These are phyloP conservation scores for Gaertneriomyces sp. DNA, from an alignment of 192 early-diverging fungal genomes.

Conservation along the genomic window DNA sequence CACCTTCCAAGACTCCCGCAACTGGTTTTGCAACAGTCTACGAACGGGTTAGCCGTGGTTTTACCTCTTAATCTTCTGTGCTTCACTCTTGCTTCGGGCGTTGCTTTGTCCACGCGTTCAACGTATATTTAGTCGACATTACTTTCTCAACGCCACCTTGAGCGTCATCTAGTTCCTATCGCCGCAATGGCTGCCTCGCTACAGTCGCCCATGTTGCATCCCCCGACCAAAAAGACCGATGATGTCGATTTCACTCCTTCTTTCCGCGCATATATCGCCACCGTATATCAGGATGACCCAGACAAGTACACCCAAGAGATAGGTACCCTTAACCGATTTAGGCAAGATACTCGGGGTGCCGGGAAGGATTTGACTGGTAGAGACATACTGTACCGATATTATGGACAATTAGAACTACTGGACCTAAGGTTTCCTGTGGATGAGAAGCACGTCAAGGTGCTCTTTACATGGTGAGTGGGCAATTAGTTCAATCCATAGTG, in stretches of 20 bases:
- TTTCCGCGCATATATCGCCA: conserved; percentile 80
- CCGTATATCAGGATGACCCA: conserved; percentile 88
- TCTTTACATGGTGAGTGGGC: conserved; percentile 78
- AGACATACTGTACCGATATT: conserved; percentile 94
- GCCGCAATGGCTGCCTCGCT: background rate
- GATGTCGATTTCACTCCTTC: conserved; percentile 85
- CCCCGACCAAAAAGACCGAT: conserved; percentile 83
- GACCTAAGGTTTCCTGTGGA: conserved; percentile 92
- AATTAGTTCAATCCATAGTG: background rate
- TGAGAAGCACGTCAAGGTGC: conserved; percentile 83
- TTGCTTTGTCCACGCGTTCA: no score
- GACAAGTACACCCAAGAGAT: conserved; percentile 83
- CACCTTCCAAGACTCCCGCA: no score
- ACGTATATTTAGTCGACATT: no score
- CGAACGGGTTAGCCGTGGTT: no score
- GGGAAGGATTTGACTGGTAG: conserved; percentile 90
- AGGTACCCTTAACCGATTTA: conserved; percentile 78
- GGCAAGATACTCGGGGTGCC: conserved; percentile 93
- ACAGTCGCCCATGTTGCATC: conserved; percentile 23
- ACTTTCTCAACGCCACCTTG: no score
- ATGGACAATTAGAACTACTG: conserved; percentile 90
- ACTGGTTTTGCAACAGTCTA: no score
- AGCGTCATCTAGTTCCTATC: background rate
- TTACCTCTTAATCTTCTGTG: no score
- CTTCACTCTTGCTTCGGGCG: no score